phyloP scores from a whole-genome alignment of 169 alveolate species.

The Babesia gibsoni region DNA sequence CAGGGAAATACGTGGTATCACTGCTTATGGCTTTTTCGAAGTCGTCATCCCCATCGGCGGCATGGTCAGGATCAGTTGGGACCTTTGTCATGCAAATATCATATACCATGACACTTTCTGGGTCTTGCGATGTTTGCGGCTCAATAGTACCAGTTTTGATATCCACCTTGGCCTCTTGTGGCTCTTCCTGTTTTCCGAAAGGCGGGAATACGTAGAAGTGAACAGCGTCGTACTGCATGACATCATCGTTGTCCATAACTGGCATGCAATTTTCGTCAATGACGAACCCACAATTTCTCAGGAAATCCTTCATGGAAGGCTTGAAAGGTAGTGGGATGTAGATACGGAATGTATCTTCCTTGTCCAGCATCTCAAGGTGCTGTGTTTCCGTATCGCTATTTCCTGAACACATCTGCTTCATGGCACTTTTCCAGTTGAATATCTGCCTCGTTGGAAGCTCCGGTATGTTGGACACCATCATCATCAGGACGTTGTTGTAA shows the following conservation, averaged over 20 bases:
- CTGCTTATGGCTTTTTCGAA: not conserved
- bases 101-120: slow-evolving; percentile 1
- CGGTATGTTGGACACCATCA: not conserved
- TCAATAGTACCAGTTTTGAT: slow-evolving; percentile 9
- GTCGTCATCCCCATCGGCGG: not conserved
- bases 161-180: slow-evolving; percentile 2
- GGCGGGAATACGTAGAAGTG: slow-evolving; percentile 9
- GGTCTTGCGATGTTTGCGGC: slow-evolving; percentile 9
- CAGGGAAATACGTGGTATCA: not conserved
- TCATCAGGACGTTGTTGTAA: slow-evolving; percentile 25
- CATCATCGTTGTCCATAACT: not conserved
- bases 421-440: slow-evolving; percentile 34
- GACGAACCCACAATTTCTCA: slow-evolving; percentile 20
- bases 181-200: not conserved
- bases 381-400: not conserved
- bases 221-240: slow-evolving; percentile 2
- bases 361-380: not conserved
- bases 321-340: slow-evolving; percentile 15
- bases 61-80: slow-evolving; percentile 14
- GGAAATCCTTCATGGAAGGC: slow-evolving; percentile 12
- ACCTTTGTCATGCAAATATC: slow-evolving; percentile 12
- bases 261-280: slow-evolving; percentile 39
- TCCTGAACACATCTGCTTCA: slow-evolving; percentile 31
- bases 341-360: slow-evolving; percentile 3
- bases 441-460: not conserved